Percentiles rank a stretch among this genome's conserved stretches.
phyloP scores from a whole-genome alignment of 768 basidiomycete species.

The Podaxis sp. region DNA sequence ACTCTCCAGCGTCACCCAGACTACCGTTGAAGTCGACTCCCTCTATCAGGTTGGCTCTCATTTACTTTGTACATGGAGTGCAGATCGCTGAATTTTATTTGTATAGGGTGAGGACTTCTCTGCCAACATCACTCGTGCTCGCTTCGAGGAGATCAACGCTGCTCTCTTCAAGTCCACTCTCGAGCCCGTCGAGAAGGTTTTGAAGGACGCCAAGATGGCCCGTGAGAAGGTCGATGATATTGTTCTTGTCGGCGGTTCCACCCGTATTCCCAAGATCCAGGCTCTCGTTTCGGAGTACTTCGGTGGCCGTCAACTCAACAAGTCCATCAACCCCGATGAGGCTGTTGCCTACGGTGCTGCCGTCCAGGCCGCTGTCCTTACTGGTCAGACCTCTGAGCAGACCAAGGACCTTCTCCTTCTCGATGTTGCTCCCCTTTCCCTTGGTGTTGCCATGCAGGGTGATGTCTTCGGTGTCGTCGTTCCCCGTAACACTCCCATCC shows the following conservation, averaged over 20 bases:
- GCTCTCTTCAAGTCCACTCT: conserved; percentile 93
- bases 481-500: conserved; percentile 99
- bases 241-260: conserved; percentile 99
- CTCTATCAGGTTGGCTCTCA: conserved; percentile 74
- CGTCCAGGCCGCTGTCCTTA: conserved; percentile 98
- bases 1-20: conserved; percentile 96
- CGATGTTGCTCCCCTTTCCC: conserved; percentile 96
- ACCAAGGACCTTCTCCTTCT: conserved; percentile 98
- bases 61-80: not conserved
- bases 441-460: conserved; percentile 99
- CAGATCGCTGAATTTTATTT: not conserved
- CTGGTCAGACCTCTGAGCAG: conserved; percentile 98
- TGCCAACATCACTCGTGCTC: conserved; percentile 97
- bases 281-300: conserved; percentile 98
- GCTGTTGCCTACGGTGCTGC: conserved; percentile 99
- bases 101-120: conserved; percentile 93
- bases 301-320: conserved; percentile 96
- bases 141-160: conserved; percentile 99
- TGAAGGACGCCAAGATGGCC: conserved; percentile 98
- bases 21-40: conserved; percentile 99
- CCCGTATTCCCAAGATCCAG: conserved; percentile 99
- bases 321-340: conserved; percentile 99
- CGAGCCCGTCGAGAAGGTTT: conserved; percentile 97
- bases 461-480: conserved; percentile 99
- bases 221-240: conserved; percentile 98